Conservation (phyloP, 331 rosid genomes). For the Acacia concinna region DNA sequence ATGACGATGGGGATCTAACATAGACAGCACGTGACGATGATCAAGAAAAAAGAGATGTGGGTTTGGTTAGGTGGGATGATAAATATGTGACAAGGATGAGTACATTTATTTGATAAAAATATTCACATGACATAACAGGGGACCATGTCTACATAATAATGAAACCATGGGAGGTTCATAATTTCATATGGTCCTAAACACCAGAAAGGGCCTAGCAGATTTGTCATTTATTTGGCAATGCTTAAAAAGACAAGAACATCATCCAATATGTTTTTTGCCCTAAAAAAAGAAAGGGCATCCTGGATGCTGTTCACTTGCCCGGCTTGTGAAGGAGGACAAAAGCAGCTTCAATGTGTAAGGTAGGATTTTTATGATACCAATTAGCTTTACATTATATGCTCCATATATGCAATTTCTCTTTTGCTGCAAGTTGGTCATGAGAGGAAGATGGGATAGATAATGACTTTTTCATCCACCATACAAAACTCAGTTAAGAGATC, state of each 20-base stretch:
- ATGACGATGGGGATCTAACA: slow-evolving; percentile 43
- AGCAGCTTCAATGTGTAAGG: slow-evolving; percentile 27
- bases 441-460: not conserved
- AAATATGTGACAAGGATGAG: slow-evolving; percentile 47
- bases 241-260: slow-evolving; percentile 40
- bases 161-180: slow-evolving; percentile 15
- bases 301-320: slow-evolving; percentile 17
- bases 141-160: slow-evolving; percentile 57
- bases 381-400: slow-evolving; percentile 10
- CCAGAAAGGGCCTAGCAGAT: slow-evolving; percentile 20
- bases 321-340: slow-evolving; percentile 10
- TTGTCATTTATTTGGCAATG: slow-evolving; percentile 30
- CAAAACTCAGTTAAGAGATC: not conserved
- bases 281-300: too few species aligned
- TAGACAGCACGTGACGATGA: slow-evolving; percentile 49
- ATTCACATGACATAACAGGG: slow-evolving; percentile 59
- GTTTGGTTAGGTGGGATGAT: slow-evolving; percentile 55
- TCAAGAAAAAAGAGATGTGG: slow-evolving; percentile 39
- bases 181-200: slow-evolving; percentile 36
- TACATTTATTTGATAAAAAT: slow-evolving; percentile 40
- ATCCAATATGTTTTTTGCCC: slow-evolving; percentile 17
- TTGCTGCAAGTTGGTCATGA: slow-evolving; percentile 27
- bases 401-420: slow-evolving; percentile 21
- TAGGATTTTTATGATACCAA: slow-evolving; percentile 5
- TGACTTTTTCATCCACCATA: not conserved